Evolutionary conservation across 2,329 filamentous ascomycete species (phyloP), one percentile per base, ranked within the genome.

Genomic region (Zymoseptoria pseudotritici): DNA sequence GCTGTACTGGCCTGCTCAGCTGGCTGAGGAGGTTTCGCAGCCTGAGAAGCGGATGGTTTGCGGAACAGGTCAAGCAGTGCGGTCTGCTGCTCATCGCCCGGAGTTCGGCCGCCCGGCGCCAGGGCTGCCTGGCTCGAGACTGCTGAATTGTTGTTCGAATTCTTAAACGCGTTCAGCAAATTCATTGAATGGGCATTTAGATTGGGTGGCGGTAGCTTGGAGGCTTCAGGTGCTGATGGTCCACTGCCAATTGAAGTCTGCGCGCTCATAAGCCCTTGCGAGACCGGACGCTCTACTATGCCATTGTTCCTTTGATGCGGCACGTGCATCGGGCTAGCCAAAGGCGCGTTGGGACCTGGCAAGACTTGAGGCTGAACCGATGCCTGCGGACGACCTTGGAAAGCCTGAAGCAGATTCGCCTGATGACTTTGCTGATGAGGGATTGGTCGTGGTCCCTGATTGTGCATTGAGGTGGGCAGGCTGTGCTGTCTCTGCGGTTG

Each of bases 81-180:
- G 55, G 75, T 73, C 62, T 80, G 78, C 55, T 80, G 78, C 19
- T 72, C 70, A 46, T 69, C 76, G 53, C 73, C 71, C 19, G 36
- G 36, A 7, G 4, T 46, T 46, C 36, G 17, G 36, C 36, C 36
- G 17, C 36, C 36, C n/a, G 46, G 26, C 26, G 26, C 26, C 26
- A 29, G 26, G 26, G 8, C 22, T 42, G 31, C 50, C n/a, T 46
- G 55, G 26, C 26, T 29, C 22, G 52, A 54, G 50, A 46, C 52
- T 52, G 36, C 17, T 7, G 11, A 11, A 6, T 63, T 61, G 42
- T 29, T 54, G 29, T 20, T 53, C 6, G 50, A 21, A 26, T 69
- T 68, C 61, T 80, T 86, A 74, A 87, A 86, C 1, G 81, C 78
- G 65, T 81, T 83, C 54, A 87, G 73, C 36, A 87, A 70, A n/a